Conservation (phyloP, 352 stramenopile genomes). For the Phytophthora pini region DNA sequence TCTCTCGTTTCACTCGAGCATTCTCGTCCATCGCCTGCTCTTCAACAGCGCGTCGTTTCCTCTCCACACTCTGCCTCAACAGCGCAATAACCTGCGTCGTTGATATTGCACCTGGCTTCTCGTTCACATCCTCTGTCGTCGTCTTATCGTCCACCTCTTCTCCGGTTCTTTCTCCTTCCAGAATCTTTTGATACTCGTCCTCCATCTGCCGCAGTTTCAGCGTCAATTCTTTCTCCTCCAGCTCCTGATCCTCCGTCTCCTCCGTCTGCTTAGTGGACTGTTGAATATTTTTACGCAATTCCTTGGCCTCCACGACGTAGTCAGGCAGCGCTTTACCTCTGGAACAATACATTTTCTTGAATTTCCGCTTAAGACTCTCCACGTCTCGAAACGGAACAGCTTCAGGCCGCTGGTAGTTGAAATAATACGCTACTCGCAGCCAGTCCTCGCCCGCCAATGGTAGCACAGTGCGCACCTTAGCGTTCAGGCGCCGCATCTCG, state of each 20-base stretch:
- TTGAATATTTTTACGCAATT: background rate
- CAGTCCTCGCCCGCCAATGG: constrained; percentile 58
- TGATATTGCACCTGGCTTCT: background rate
- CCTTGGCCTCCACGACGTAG: constrained; percentile 4
- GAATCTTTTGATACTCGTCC: background rate
- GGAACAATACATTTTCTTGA: constrained; percentile 77
- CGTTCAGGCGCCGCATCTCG: constrained; percentile 72
- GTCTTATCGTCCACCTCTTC: background rate
- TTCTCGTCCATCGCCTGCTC: constrained; percentile 1
- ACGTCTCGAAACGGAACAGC: constrained; percentile 1
- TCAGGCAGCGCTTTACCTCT: constrained; percentile 4
- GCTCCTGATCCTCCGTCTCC: background rate
- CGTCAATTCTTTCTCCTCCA: background rate
- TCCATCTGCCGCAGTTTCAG: constrained; percentile 6
- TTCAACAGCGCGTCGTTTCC: background rate
- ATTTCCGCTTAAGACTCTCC: constrained; percentile 60
- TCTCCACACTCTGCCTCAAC: constrained; percentile 4
- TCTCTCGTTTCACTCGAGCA: background rate
- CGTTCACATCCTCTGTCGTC: background rate
- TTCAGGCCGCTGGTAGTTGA: constrained; percentile 51
- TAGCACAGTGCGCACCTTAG: constrained; percentile 63
- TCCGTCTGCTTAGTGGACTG: background rate
- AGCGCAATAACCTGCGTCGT: background rate
- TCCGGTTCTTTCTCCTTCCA: background rate
- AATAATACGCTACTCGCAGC: constrained; percentile 70